Base-by-base conservation (phyloP, 176 grass and related monocot genomes). In the Carex littledalei region DNA sequence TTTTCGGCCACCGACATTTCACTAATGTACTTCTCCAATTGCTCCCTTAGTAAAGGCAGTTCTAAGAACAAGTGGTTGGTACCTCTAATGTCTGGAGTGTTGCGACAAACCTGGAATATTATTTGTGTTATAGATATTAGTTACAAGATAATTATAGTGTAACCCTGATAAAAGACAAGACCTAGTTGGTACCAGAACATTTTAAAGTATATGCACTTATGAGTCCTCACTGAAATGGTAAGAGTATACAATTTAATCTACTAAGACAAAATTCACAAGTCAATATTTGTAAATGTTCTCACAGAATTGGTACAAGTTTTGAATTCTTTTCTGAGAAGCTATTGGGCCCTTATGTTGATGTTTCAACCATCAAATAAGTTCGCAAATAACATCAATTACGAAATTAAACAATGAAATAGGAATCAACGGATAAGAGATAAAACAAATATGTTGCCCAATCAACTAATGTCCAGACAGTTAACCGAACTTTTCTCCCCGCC, bases 31-130 rank as follows among this genome's bases (percentile, higher is more conserved):
- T 87, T 88, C 76, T 89, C 95, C 84, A 98, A 76, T 80, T 90
- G 93, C 56, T 93, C 91, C 59, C 55, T 98, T 62, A 98, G 85
- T 18, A 94, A 91, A 60, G 93, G 95, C 81, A 98, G 93, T 85
- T 98, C 95, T 70, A 98, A 78, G 81, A 98, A 98, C 79, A 98
- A 90, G 88, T 98, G 95, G 69, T 98, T 87, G 5, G 93, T 98
- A 61, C 95, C 89, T 86, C 95, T 90, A 66, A 98, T 89, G 47
- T 69, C 88, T 76, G 95, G 93, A 83, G 89, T 85, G 81, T 83
- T 95, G 55, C 71, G 86, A 78, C 95, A 98, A 53, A 95, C 88
- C 95, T 98, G 81, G 1, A 74, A 74, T 74, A 73, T 24, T 5
- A 22, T 1, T 24, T 74, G n/a, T 50, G 0, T 73, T 11, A 74